Evolutionary conservation across 208 protist genomes (phyloP), one percentile per base, ranked within the genome.

Genomic region (Leishmania martiniquensis): DNA sequence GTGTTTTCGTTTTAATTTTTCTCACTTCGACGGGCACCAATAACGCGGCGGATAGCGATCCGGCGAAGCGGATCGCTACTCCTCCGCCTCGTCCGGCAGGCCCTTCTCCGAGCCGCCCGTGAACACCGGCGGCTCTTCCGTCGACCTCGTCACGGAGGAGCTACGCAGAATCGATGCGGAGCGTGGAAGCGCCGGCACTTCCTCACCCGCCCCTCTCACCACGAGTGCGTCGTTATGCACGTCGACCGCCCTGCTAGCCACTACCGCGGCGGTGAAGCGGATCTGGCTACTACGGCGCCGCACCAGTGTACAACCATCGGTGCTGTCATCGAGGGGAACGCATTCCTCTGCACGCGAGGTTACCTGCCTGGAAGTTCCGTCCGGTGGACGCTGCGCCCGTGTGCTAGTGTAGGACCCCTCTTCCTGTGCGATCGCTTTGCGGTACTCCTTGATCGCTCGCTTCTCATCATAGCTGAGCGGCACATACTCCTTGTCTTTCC

Each of bases 401-500:
- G 69, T 63, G 77, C 69, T 81, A 57, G 62, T 71, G 69, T 81
- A 75, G 32, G 77, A 71, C n/a, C 77, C 77, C 20, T 81, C 60
- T 59, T 71, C 77, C 6, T 39, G 34, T 20, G 77, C 77, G 12
- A 81, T 49, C 13, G 59, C 15, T 59, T 75, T 74, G 32, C 77
- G 77, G 77, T 81, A 75, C 70, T 81, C 77, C 60, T 81, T 81
- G 51, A 81, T 81, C 59, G 59, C 60, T 20, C 70, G 77, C 68
- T 76, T 81, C 59, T 81, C 69, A 32, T 81, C 69, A 25, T 12
- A 20, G 70, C 51, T 81, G 5, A 81, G 70, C 29, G 77, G 77
- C 52, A 81, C 69, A 59, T 81, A 81, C 39, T 66, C 77, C 65
- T 81, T 81, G 60, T 81, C 34, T 52, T 81, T 81, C 77, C 77